These are phyloP conservation scores for Madurella fahalii DNA, from an alignment of 2,329 filamentous ascomycete genomes.

Conservation along the genomic window DNA sequence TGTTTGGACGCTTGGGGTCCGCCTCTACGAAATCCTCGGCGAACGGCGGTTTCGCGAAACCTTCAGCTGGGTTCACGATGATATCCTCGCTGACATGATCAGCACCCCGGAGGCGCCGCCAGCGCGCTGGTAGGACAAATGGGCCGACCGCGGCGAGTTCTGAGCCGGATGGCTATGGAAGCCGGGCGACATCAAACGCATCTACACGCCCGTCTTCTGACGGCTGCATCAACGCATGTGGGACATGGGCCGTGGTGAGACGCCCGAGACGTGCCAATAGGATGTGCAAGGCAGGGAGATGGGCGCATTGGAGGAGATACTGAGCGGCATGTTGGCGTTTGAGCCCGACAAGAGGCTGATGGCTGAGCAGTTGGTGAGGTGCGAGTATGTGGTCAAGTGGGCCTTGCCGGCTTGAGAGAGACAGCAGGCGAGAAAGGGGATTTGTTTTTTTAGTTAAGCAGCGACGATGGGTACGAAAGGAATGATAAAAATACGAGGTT, in stretches of 20 bases:
- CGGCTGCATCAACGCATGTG: conserved; percentile 6
- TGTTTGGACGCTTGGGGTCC: conserved; percentile 26
- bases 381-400: conserved; percentile 15
- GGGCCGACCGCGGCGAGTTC: conserved; percentile 12
- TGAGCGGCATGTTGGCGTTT: conserved; percentile 20
- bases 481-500: too few relatives aligned
- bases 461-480: too few relatives aligned
- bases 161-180: not conserved
- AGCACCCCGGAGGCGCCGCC: conserved; percentile 23
- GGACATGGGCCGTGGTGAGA: conserved; percentile 12
- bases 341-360: conserved; percentile 20
- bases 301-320: conserved; percentile 16
- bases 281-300: conserved; percentile 14
- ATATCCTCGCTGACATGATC: conserved; percentile 23
- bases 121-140: conserved; percentile 23
- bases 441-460: too few relatives aligned
- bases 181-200: not conserved
- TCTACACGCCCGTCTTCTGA: not conserved
- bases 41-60: conserved; percentile 23
- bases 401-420: conserved; percentile 16
- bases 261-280: conserved; percentile 1
- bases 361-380: conserved; percentile 9
- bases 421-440: not conserved
- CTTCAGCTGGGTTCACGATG: conserved; percentile 20
- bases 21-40: conserved; percentile 25